Evolutionary conservation across 2,329 filamentous ascomycete species (phyloP).

Genomic region (Alternaria sp.): DNA sequence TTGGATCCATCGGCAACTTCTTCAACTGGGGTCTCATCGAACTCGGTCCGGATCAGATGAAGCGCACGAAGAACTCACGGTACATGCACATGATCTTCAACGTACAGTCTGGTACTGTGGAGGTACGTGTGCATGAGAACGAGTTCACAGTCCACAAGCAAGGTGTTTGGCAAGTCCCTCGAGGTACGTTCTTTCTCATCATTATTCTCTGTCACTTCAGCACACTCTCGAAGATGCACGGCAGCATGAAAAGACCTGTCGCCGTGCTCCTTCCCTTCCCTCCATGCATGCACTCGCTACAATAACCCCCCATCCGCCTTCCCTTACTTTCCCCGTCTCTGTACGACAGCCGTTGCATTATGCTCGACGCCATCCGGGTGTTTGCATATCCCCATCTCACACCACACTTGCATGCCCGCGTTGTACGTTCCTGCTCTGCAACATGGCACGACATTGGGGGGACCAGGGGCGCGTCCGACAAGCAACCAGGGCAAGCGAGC

Average conservation of each 20-base stretch:
- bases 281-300: not conserved
- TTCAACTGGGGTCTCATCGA: conserved; percentile 92
- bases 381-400: conserved; percentile 16
- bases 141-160: conserved; percentile 84
- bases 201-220: not conserved
- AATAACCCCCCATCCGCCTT: not conserved
- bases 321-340: conserved; percentile 8
- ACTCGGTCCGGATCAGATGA: conserved; percentile 80
- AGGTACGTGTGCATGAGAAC: conserved; percentile 77
- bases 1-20: conserved; percentile 65
- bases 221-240: not conserved
- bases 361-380: conserved; percentile 26
- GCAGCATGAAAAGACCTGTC: not conserved
- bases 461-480: not conserved
- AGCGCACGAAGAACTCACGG: conserved; percentile 88
- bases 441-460: conserved; percentile 25
- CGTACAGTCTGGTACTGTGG: conserved; percentile 80
- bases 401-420: not conserved
- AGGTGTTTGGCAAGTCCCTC: conserved; percentile 91
- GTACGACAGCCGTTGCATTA: conserved; percentile 43
- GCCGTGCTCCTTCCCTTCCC: not conserved
- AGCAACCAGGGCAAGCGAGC: conserved; percentile 26
- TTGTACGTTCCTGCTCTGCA: conserved; percentile 9
- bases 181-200: conserved; percentile 69
- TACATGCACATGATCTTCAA: conserved; percentile 99